Evolutionary conservation across 441 rosid genomes (phyloP).

Genomic region (Hura crepitans): DNA sequence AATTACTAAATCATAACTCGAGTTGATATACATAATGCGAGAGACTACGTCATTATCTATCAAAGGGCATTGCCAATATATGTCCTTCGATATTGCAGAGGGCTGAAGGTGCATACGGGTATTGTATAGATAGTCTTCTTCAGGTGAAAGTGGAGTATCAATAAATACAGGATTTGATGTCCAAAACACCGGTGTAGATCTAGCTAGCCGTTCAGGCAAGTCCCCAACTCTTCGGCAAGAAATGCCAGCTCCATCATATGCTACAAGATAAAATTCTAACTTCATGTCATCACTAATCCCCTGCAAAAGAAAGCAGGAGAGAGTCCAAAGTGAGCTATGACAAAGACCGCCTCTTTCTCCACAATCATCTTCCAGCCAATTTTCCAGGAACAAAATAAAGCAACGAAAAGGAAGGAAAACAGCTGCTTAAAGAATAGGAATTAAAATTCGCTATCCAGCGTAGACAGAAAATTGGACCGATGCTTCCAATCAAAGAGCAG

Average conservation of each 20-base stretch:
- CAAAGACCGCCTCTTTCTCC: conserved; percentile 15
- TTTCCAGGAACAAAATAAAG: background rate
- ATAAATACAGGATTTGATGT: conserved; percentile 44
- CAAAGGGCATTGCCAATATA: conserved; percentile 7
- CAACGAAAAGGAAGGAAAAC: background rate
- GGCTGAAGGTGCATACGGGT: conserved; percentile 47
- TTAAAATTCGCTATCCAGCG: conserved; percentile 1
- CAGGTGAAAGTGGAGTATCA: conserved; percentile 46
- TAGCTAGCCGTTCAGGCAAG: conserved; percentile 36
- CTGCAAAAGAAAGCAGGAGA: conserved; percentile 42
- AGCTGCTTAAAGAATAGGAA: conserved; percentile 4
- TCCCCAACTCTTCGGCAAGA: conserved; percentile 69
- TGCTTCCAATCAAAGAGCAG: background rate
- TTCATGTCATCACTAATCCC: conserved; percentile 60
- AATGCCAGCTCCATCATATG: conserved; percentile 70
- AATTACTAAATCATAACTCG: conserved; percentile 49
- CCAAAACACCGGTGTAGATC: conserved; percentile 66
- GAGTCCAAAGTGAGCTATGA: conserved; percentile 21
- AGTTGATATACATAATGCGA: conserved; percentile 51
- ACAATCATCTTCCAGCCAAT: conserved; percentile 18
- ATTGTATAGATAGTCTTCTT: conserved; percentile 50
- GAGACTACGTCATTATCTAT: conserved; percentile 40
- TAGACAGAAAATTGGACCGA: conserved; percentile 12
- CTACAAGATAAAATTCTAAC: conserved; percentile 64
- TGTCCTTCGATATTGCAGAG: conserved; percentile 23